Conservation (phyloP, 1,284 basidiomycete genomes). For the Microbotryomycetes sp. region DNA sequence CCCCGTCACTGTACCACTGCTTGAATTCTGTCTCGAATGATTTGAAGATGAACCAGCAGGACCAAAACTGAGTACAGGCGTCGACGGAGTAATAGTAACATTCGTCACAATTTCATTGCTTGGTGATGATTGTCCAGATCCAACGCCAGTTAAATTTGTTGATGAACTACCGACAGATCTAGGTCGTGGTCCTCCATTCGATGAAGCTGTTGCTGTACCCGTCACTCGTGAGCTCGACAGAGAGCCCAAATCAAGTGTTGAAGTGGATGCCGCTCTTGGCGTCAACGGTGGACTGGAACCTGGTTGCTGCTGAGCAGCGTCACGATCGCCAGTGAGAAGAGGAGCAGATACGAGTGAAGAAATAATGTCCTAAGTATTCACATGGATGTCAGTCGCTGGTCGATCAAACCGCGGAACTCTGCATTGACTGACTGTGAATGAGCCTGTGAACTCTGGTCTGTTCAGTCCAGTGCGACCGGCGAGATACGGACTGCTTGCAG, state of each 20-base stretch:
- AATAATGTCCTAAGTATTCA: neutral
- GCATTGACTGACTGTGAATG: slow-evolving; percentile 12
- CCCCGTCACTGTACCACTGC: neutral
- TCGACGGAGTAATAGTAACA: neutral
- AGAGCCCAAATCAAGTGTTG: neutral
- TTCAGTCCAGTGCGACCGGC: neutral
- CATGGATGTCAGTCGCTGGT: neutral
- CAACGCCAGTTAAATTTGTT: neutral
- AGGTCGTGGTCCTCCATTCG: neutral
- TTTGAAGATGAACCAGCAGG: neutral
- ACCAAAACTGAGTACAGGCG: neutral
- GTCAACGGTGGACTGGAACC: neutral
- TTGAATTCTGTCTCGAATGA: neutral
- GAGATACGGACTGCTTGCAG: slow-evolving; percentile 4
- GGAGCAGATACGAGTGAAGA: neutral
- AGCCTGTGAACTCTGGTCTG: neutral
- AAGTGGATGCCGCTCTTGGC: neutral
- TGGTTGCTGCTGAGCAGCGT: neutral
- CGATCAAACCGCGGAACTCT: neutral
- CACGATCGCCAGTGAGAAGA: neutral
- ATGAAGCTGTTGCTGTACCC: neutral
- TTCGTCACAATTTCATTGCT: neutral
- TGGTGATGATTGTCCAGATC: neutral
- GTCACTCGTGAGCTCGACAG: neutral
- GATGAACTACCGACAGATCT: neutral